A percentile compares a stretch with the other conserved stretches of the same genome.
Evolutionary conservation across 1,284 basidiomycete genomes (phyloP).

Genomic region (Pisolithus thermaeus): DNA sequence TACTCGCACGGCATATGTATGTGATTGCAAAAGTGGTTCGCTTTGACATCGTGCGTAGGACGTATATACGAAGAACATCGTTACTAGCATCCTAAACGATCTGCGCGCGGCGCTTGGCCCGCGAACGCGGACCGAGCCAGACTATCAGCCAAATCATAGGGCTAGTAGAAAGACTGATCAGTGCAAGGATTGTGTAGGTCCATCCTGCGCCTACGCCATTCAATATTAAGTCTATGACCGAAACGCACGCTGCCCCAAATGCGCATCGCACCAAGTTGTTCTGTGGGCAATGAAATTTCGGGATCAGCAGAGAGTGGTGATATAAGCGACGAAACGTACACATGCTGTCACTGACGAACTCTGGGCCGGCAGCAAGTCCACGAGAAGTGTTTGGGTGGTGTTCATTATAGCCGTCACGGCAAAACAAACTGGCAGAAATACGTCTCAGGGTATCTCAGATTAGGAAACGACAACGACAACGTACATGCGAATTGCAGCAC

Average conservation of each 20-base stretch:
- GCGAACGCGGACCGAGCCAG: slow-evolving; percentile 34
- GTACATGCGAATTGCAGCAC: slow-evolving; percentile 54
- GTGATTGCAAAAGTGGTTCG: too few species aligned
- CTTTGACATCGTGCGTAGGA: too few species aligned
- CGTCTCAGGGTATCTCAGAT: neutral
- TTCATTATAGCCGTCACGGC: slow-evolving; percentile 40
- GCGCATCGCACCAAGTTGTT: slow-evolving; percentile 49
- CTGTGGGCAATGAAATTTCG: slow-evolving; percentile 19
- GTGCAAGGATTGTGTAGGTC: slow-evolving; percentile 42
- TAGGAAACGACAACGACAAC: slow-evolving; percentile 20
- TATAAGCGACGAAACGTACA: slow-evolving; percentile 31
- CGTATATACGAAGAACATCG: neutral
- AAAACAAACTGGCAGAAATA: neutral
- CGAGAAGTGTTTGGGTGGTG: slow-evolving; percentile 47
- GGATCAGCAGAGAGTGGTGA: slow-evolving; percentile 5
- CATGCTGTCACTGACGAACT: slow-evolving; percentile 63
- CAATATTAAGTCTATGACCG: slow-evolving; percentile 42
- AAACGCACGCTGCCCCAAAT: slow-evolving; percentile 42
- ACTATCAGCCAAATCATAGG: slow-evolving; percentile 37
- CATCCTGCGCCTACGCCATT: slow-evolving; percentile 43
- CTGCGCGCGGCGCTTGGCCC: slow-evolving; percentile 20
- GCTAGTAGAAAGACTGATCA: slow-evolving; percentile 31
- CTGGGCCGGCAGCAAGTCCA: slow-evolving; percentile 56
- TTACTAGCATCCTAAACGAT: neutral
- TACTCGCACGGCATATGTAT: too few species aligned